phyloP scores from a whole-genome alignment of 225 moss, liverwort and hornwort genomes.

The Ulota crispa region DNA sequence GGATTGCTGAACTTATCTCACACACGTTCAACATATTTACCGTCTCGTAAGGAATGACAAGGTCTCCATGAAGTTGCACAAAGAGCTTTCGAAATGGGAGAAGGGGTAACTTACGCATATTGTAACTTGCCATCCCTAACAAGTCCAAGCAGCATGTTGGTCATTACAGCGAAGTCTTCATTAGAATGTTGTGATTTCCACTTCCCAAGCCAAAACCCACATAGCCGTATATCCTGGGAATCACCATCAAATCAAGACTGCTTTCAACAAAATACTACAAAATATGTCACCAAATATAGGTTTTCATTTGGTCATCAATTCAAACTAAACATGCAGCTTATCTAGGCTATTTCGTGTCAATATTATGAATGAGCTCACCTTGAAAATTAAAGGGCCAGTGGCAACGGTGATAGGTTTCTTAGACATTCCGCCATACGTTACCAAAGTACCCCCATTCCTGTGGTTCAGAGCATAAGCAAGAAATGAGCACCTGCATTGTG shows the following conservation, averaged over 20 bases:
- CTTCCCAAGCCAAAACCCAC: constrained; percentile 84
- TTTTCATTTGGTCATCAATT: background rate
- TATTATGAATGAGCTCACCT: constrained; percentile 45
- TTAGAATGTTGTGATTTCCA: constrained; percentile 59
- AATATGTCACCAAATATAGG: background rate
- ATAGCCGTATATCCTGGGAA: constrained; percentile 66
- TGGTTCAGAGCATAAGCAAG: constrained; percentile 22
- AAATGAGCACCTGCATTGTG: constrained; percentile 19
- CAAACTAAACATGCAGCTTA: background rate
- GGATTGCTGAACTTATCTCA: background rate
- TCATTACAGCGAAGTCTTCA: constrained; percentile 68
- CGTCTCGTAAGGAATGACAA: background rate
- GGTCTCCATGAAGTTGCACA: constrained; percentile 6
- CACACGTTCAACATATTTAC: background rate
- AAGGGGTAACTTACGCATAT: constrained; percentile 54
- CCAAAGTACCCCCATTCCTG: constrained; percentile 80
- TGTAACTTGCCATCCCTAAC: constrained; percentile 70
- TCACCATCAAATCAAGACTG: constrained; percentile 14
- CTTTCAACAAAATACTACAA: constrained; percentile 5
- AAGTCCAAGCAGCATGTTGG: constrained; percentile 64
- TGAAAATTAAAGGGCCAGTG: constrained; percentile 84
- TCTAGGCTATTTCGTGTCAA: background rate
- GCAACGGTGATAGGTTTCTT: constrained; percentile 80
- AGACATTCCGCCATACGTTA: constrained; percentile 96
- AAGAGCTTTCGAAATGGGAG: background rate